Conservation (phyloP, 352 stramenopile species). For the Peronospora destructor region DNA sequence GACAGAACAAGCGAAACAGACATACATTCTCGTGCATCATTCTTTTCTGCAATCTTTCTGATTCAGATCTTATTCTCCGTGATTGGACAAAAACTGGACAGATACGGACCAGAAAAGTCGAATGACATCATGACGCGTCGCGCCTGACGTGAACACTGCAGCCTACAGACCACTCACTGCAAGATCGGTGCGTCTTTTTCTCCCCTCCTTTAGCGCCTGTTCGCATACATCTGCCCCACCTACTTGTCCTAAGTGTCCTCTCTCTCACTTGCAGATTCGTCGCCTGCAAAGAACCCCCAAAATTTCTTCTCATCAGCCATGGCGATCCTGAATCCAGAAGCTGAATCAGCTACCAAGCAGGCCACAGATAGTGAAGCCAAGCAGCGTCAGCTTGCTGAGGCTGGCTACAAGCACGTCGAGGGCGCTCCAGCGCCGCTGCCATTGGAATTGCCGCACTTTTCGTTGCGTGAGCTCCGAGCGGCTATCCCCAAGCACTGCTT, state of each 20-base stretch:
- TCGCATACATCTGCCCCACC: conserved; percentile 2
- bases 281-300: conserved; percentile 15
- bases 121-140: conserved; percentile 45
- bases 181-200: conserved; percentile 14
- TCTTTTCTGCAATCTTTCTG: too few relatives aligned
- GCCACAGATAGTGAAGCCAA: conserved; percentile 26
- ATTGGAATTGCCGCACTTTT: conserved; percentile 79
- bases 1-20: too few relatives aligned
- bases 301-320: conserved; percentile 16
- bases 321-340: conserved; percentile 63
- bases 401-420: conserved; percentile 67
- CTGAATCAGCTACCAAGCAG: conserved; percentile 31
- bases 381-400: conserved; percentile 47
- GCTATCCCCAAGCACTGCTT: conserved; percentile 95
- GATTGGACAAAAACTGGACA: conserved; percentile 13
- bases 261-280: conserved; percentile 36
- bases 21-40: too few relatives aligned
- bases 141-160: conserved; percentile 30
- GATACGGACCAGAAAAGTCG: conserved; percentile 14
- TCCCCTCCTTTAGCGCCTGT: background rate
- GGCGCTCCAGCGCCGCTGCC: conserved; percentile 71
- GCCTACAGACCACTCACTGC: conserved; percentile 24
- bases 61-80: background rate
- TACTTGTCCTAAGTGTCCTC: background rate
- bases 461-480: conserved; percentile 84